Conservation (phyloP, 2,329 filamentous ascomycete species). For the Trichoderma sp. region DNA sequence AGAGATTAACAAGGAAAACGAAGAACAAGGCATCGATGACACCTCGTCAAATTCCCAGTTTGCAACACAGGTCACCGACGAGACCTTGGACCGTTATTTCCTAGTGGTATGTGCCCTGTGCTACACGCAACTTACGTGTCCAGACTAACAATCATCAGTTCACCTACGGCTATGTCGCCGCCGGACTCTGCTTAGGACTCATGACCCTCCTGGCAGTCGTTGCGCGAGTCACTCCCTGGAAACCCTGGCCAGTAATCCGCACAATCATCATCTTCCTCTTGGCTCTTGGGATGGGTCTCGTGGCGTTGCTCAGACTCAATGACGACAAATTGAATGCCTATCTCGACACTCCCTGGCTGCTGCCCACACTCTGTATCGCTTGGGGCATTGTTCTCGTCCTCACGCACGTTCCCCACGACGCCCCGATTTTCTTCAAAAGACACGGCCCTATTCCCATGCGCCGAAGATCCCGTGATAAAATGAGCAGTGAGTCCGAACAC, state of each 20-base stretch:
- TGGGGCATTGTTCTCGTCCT: constrained; percentile 41
- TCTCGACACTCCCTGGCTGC: constrained; percentile 39
- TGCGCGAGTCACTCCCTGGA: constrained; percentile 39
- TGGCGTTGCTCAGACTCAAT: constrained; percentile 36
- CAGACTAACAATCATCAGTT: constrained; percentile 36
- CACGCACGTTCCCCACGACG: constrained; percentile 39
- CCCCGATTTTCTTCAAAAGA: constrained; percentile 24
- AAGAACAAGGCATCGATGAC: constrained; percentile 14
- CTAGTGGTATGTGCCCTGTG: constrained; percentile 38
- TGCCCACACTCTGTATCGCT: constrained; percentile 43
- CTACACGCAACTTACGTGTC: no score
- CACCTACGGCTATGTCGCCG: constrained; percentile 42
- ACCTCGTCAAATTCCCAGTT: constrained; percentile 21
- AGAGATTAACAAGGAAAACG: constrained; percentile 6
- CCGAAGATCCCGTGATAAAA: not conserved
- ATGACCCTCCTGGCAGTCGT: constrained; percentile 41
- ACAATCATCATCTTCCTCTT: constrained; percentile 38
- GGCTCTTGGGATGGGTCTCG: constrained; percentile 38
- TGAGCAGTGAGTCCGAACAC: constrained; percentile 7
- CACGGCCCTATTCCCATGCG: not conserved
- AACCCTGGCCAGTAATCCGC: constrained; percentile 40
- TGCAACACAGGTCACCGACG: constrained; percentile 34
- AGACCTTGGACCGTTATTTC: constrained; percentile 36
- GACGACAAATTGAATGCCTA: constrained; percentile 30
- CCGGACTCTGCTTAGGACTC: constrained; percentile 40